Conservation (phyloP, 352 stramenopile species). For the Phytophthora idaei region DNA sequence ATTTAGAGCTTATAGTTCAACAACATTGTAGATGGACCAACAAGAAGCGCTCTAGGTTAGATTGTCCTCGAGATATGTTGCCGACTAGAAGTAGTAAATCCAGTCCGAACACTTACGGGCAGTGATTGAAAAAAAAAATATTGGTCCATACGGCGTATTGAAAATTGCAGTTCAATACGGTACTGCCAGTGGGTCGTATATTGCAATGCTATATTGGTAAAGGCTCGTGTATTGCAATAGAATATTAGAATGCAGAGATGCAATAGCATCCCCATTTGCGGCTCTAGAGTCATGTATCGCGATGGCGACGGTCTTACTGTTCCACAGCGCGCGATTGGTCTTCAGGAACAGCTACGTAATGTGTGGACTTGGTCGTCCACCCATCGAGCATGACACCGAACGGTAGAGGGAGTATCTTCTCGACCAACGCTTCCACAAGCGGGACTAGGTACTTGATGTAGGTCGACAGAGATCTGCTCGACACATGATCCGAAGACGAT, state of each 20-base stretch:
- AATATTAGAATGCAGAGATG: no score
- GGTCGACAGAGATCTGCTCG: neutral
- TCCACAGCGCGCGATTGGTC: neutral
- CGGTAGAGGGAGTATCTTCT: neutral
- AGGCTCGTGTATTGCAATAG: neutral
- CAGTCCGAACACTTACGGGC: no score
- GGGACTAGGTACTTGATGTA: no score
- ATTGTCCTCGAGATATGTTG: no score
- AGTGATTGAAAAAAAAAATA: neutral
- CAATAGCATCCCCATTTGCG: neutral
- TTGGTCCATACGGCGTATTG: no score
- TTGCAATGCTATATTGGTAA: neutral
- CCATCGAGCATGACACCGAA: neutral
- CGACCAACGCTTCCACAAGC: no score
- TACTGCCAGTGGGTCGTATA: neutral
- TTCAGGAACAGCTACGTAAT: neutral
- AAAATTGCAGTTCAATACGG: neutral
- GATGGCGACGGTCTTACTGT: neutral
- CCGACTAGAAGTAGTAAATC: no score
- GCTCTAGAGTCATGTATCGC: neutral
- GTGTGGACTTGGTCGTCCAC: neutral
- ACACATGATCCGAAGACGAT: no score
- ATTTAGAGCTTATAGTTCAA: no score
- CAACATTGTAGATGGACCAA: no score
- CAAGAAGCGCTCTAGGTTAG: no score